phyloP scores from a whole-genome alignment of 345 rosid genomes.

The Odontarrhena argentea region DNA sequence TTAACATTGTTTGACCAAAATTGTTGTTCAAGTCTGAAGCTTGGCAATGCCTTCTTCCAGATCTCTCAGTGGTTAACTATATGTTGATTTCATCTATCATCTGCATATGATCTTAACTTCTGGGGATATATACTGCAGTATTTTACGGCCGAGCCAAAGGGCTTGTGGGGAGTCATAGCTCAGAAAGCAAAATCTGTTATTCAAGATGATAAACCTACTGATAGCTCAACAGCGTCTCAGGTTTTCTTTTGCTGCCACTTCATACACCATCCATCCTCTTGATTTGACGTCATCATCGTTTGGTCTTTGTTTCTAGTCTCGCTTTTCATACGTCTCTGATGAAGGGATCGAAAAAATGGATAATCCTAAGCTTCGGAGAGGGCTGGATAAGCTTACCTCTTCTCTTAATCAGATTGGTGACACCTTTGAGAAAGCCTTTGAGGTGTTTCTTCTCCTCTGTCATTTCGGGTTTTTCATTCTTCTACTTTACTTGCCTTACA shows the following conservation, averaged over 20 bases:
- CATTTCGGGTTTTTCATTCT: neutral
- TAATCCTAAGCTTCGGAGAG: slow-evolving; percentile 62
- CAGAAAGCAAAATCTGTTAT: slow-evolving; percentile 76
- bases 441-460: slow-evolving; percentile 46
- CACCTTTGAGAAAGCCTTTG: slow-evolving; percentile 79
- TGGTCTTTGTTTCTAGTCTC: slow-evolving; percentile 36
- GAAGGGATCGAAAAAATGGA: slow-evolving; percentile 60
- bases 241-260: slow-evolving; percentile 41
- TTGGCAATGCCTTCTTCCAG: slow-evolving; percentile 4
- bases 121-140: slow-evolving; percentile 43
- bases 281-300: slow-evolving; percentile 9
- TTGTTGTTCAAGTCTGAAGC: slow-evolving; percentile 1
- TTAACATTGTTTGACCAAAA: slow-evolving; percentile 2
- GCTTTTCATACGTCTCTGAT: slow-evolving; percentile 41
- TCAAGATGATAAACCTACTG: slow-evolving; percentile 60
- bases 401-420: slow-evolving; percentile 86
- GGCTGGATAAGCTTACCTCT: slow-evolving; percentile 62
- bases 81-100: neutral
- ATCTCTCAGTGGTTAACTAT: neutral
- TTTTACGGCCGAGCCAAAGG: slow-evolving; percentile 62
- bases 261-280: slow-evolving; percentile 4
- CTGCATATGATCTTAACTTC: slow-evolving; percentile 5
- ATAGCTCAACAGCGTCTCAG: slow-evolving; percentile 46
- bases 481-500: slow-evolving; percentile 18
- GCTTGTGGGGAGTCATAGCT: slow-evolving; percentile 79